phyloP scores from a whole-genome alignment of 2,329 filamentous ascomycete species.

The Rutstroemia sp. region DNA sequence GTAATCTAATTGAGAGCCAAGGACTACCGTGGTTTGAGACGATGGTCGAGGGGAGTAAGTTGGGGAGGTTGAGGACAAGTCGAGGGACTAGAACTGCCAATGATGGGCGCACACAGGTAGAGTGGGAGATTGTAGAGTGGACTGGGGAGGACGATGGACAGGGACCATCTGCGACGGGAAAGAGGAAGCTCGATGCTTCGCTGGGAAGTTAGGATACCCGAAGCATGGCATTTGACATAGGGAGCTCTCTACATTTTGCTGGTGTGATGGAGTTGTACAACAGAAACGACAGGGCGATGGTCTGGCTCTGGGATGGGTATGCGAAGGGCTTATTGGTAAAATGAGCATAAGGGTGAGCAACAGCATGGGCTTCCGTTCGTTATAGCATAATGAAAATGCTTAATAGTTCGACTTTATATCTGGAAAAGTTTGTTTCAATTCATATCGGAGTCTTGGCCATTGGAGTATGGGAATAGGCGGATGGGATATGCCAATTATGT shows the following conservation, averaged over 20 bases:
- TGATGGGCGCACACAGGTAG: constrained; percentile 60
- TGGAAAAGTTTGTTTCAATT: neutral
- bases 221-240: constrained; percentile 1
- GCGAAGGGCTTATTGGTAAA: too few relatives aligned
- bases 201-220: constrained; percentile 5
- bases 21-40: constrained; percentile 82
- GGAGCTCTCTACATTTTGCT: neutral
- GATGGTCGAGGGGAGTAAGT: constrained; percentile 66
- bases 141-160: constrained; percentile 38
- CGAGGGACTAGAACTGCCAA: constrained; percentile 46
- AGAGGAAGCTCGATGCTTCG: constrained; percentile 26
- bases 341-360: neutral
- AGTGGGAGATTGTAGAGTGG: constrained; percentile 83
- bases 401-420: neutral
- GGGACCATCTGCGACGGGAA: constrained; percentile 33
- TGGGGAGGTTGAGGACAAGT: constrained; percentile 60
- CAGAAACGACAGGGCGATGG: neutral
- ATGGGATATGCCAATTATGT: neutral
- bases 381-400: neutral
- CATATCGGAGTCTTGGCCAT: neutral
- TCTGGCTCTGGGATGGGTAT: neutral
- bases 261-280: neutral
- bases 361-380: neutral
- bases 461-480: neutral
- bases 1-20: constrained; percentile 26